Base-by-base conservation (phyloP, 768 basidiomycete genomes). In the Tylopilus cervinicoccineus region DNA sequence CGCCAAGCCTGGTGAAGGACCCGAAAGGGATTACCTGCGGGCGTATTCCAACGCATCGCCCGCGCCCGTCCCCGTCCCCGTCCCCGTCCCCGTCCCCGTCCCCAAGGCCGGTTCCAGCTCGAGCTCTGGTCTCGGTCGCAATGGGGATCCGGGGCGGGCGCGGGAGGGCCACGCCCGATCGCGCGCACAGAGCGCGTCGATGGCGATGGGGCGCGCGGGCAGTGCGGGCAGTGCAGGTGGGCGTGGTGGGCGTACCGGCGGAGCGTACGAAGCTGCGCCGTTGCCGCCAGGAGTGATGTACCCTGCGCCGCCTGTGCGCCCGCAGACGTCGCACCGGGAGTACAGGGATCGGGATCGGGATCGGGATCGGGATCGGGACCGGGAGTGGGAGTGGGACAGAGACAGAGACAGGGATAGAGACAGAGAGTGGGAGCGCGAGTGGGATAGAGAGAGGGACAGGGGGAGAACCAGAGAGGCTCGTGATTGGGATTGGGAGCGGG, bases 221-320 rank as follows among this genome's bases (percentile, higher is more conserved):
- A 34, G 24, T 16, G 8, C 23, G 37, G 28, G 28, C 6, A 2
- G n/a, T n/a, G n/a, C n/a, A n/a, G n/a, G n/a, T n/a, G n/a, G n/a
- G n/a, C n/a, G n/a, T n/a, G n/a, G n/a, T n/a, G n/a, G n/a, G n/a
- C n/a, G n/a, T n/a, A n/a, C n/a, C n/a, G n/a, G 23, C 7, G 41
- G 41, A 14, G 5, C n/a, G 34, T 66, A 66, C 28, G 65, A 65
- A 13, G 40, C 54, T 5, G 50, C 65, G 24, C 65, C 65, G 13
- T 19, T 66, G 19, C 65, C 65, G 3, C 44, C 38, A 4, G 67
- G 65, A 3, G 33, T 66, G 44, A 48, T 31, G 42, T 66, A 66
- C 31, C 65, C 65, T 1, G 60, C 47, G 2, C 53, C 67, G 6
- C 67, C 65, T 1, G 8, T 24, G 1, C 64, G 67, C 13, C 52